Evolutionary conservation across 345 rosid species (phyloP).

Genomic region (Bruguiera sexangula): DNA sequence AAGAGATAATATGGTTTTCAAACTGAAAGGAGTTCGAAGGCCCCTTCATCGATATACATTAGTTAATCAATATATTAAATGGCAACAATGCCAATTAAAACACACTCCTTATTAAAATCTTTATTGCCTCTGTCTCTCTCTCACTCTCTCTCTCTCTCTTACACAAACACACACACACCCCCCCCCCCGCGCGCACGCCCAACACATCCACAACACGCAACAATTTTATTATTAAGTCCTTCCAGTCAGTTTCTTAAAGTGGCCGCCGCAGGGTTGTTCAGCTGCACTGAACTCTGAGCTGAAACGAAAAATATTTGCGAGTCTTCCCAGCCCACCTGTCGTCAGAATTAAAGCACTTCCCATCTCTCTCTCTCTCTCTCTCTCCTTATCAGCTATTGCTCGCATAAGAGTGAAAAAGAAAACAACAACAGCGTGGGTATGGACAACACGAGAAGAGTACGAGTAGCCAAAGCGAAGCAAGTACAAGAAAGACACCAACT

Average conservation of each 20-base stretch:
- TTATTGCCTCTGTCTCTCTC: background rate
- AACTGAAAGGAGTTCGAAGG: too few relatives aligned
- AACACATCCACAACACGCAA: too few relatives aligned
- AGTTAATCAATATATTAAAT: too few relatives aligned
- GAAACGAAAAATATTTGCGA: background rate
- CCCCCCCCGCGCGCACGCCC: too few relatives aligned
- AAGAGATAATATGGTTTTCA: too few relatives aligned
- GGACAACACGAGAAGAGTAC: conserved; percentile 8
- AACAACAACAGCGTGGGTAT: background rate
- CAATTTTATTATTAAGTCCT: too few relatives aligned
- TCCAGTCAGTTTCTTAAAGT: too few relatives aligned
- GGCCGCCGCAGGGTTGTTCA: conserved; percentile 2
- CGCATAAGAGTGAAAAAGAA: too few relatives aligned
- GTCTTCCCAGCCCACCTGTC: background rate
- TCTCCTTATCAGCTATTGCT: too few relatives aligned
- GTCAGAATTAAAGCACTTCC: background rate
- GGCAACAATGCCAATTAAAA: background rate
- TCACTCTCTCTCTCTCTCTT: background rate
- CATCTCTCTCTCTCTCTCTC: too few relatives aligned
- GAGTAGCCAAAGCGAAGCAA: background rate
- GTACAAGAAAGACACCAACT: background rate
- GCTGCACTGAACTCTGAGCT: background rate
- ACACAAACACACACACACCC: too few relatives aligned
- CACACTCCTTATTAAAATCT: background rate
- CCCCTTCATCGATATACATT: too few relatives aligned